Base-by-base conservation (phyloP, 1,284 basidiomycete species). In the Trichosporon sp. region DNA sequence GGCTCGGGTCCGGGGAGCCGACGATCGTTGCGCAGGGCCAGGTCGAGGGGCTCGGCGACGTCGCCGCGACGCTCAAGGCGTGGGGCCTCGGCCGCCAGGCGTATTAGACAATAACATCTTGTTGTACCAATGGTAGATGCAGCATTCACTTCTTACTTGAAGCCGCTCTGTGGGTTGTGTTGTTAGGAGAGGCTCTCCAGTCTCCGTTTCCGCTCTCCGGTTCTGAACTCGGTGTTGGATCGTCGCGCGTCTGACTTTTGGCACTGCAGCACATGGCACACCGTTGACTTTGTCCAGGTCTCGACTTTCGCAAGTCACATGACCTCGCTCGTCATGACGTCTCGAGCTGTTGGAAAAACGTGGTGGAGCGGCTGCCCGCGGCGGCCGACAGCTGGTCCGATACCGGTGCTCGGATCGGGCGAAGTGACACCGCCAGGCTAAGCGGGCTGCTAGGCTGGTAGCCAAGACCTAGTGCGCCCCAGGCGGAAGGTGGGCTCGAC, bases 11-110 rank as follows among this genome's bases (percentile, higher is more conserved):
- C 7, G 84, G 84, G 8, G 77, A 80, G 69, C 77, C 83, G n/a
- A 85, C 84, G 15, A 81, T 85, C n/a, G 84, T 85, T 0, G 84
- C 77, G 2, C 81, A 83, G 60, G 84, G 84, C 2, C 74, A 79
- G 67, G 72, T 83, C 23, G 76, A 76, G 11, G 71, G 67, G 9
- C 68, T 81, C 62, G 81, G 80, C 21, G 83, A 85, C 71, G 80
- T 84, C 1, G 72, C 73, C 66, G 72, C 72, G 21, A 77, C 77
- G 27, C 72, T 84, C 70, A 75, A 74, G 70, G 72, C 76, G 38
- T 82, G 82, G 81, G 82, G 78, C 2, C 68, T 84, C 60, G 81
- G 82, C 42, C 66, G 68, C 56, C 73, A 72, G 66, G 66, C 65
- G 34, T 75, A 69, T 35, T 70, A 70, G 56, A 27, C 31, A 11